Conservation (phyloP, 441 rosid genomes). For the Corymbia calophylla region DNA sequence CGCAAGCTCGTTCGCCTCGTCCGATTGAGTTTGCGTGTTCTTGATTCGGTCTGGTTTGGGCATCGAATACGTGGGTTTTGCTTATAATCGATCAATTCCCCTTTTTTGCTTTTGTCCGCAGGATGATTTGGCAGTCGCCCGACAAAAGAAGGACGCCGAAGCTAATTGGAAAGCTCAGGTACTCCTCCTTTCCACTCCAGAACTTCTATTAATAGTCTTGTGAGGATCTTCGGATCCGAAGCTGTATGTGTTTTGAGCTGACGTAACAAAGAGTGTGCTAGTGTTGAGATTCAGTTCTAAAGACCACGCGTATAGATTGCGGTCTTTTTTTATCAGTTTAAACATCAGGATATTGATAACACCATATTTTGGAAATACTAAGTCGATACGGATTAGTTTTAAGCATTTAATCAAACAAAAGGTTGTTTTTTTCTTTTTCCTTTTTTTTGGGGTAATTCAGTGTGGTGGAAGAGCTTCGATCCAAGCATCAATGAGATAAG, state of each 20-base stretch:
- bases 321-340: background rate
- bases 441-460: background rate
- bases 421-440: background rate
- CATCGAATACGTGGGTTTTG: background rate
- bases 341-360: background rate
- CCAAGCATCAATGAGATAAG: background rate
- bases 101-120: background rate
- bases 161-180: slow-evolving; percentile 97
- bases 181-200: background rate
- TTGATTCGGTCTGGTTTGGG: background rate
- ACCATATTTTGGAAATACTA: background rate
- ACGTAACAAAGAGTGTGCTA: background rate
- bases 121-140: slow-evolving; percentile 78
- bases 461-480: background rate
- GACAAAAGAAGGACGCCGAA: slow-evolving; percentile 98
- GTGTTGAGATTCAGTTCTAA: background rate
- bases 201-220: background rate
- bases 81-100: background rate
- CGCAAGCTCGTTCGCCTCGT: background rate
- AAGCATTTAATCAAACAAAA: background rate
- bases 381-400: background rate
- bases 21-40: background rate
- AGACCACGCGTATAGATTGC: background rate
- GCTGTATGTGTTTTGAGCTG: background rate
- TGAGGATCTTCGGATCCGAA: background rate